Evolutionary conservation across 345 rosid genomes (phyloP).

Genomic region (Ricinus communis): DNA sequence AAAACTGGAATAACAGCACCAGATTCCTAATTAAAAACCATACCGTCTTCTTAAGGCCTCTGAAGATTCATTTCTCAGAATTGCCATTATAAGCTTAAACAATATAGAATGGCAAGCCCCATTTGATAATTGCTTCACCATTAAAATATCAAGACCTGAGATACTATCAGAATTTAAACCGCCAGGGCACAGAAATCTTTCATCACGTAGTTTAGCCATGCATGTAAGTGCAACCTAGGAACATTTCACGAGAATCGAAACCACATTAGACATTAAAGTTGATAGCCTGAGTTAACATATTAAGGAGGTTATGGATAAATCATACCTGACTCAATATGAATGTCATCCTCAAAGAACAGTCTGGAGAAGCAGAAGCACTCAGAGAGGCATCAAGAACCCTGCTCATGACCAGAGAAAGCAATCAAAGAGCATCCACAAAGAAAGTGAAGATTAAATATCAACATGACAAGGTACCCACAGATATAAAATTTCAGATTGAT

Average conservation of each 20-base stretch:
- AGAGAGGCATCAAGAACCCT: conserved; percentile 92
- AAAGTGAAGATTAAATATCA: conserved; percentile 12
- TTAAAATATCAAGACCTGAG: conserved; percentile 79
- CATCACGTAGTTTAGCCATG: conserved; percentile 93
- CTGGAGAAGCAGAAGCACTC: conserved; percentile 90
- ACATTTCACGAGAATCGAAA: conserved; percentile 18
- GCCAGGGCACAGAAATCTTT: conserved; percentile 65
- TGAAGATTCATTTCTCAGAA: conserved; percentile 85
- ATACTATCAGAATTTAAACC: conserved; percentile 68
- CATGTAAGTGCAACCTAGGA: conserved; percentile 93
- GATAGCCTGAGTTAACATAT: not conserved
- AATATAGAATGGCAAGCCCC: conserved; percentile 88
- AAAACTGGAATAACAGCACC: conserved; percentile 15
- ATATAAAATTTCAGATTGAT: conserved; percentile 72
- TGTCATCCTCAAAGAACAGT: conserved; percentile 92
- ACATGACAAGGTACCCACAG: conserved; percentile 49
- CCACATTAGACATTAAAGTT: not conserved
- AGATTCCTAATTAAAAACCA: conserved; percentile 19
- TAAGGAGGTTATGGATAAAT: not conserved
- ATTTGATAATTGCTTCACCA: conserved; percentile 77
- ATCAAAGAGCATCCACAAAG: conserved; percentile 24
- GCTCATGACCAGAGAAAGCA: conserved; percentile 35
- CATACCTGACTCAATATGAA: conserved; percentile 73
- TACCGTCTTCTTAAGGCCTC: conserved; percentile 98
- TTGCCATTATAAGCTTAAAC: conserved; percentile 80